Evolutionary conservation across 768 basidiomycete genomes (phyloP).

Genomic region (Holtermannia corniformis): DNA sequence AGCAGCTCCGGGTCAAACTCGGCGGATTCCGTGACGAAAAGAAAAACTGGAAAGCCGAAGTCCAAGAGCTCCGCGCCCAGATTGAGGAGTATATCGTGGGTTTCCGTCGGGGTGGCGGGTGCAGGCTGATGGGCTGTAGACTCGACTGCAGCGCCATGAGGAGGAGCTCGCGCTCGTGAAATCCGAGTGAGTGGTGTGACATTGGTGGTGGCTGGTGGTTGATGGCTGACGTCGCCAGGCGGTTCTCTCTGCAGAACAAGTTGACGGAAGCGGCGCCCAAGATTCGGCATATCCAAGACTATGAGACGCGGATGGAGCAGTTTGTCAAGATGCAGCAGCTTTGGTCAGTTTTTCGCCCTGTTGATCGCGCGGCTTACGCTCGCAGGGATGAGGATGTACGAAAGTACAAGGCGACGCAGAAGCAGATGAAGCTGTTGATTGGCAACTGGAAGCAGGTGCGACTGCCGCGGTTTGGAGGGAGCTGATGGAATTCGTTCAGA

Average conservation of each 20-base stretch:
- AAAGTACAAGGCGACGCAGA: constrained; percentile 12
- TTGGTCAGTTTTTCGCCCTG: constrained; percentile 50
- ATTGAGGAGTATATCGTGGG: constrained; percentile 61
- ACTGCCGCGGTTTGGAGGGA: too few species aligned
- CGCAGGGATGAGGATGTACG: constrained; percentile 25
- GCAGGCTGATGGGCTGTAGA: constrained; percentile 7
- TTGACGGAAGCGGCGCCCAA: constrained; percentile 71
- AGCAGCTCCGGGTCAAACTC: constrained; percentile 66
- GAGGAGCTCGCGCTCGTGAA: constrained; percentile 38
- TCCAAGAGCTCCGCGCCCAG: constrained; percentile 56
- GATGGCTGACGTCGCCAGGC: constrained; percentile 38
- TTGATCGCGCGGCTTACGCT: neutral
- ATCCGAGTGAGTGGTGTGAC: constrained; percentile 34
- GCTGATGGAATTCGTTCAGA: too few species aligned
- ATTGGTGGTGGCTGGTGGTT: too few species aligned
- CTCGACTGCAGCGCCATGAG: constrained; percentile 26
- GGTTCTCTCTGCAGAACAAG: constrained; percentile 64
- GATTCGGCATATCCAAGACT: constrained; percentile 68
- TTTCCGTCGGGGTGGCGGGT: too few species aligned
- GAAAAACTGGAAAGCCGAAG: constrained; percentile 62
- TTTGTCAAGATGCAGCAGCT: constrained; percentile 63
- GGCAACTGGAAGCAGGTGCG: constrained; percentile 14
- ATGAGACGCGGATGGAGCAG: constrained; percentile 78
- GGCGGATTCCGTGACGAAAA: constrained; percentile 69
- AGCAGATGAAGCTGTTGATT: constrained; percentile 13